Evolutionary conservation across 2,329 filamentous ascomycete genomes (phyloP).

Genomic region (Didymella pinodella): DNA sequence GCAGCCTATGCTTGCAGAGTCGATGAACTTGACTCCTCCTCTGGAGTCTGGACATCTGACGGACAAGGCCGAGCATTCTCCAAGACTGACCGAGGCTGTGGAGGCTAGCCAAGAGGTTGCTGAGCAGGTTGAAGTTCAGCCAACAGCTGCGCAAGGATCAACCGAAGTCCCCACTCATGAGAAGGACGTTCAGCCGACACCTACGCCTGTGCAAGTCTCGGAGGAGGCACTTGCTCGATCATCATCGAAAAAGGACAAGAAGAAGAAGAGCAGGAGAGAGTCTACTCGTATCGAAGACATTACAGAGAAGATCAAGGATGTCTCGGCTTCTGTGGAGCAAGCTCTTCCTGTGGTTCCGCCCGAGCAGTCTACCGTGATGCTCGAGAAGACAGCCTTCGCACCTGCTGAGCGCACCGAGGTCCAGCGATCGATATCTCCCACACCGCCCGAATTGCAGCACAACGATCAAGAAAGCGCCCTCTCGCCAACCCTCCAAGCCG

Average conservation of each 20-base stretch:
- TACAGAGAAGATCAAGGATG: slow-evolving; percentile 1
- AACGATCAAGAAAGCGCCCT: slow-evolving; percentile 4
- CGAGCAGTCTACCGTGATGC: slow-evolving; percentile 5
- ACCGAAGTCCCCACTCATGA: neutral
- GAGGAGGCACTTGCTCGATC: slow-evolving; percentile 24
- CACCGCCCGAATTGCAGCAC: neutral
- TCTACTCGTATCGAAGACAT: slow-evolving; percentile 20
- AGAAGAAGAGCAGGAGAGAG: slow-evolving; percentile 33
- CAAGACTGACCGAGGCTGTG: neutral
- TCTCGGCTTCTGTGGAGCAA: slow-evolving; percentile 13
- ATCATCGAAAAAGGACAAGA: slow-evolving; percentile 41
- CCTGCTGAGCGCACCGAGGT: slow-evolving; percentile 5
- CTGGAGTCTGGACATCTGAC: neutral
- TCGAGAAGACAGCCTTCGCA: slow-evolving; percentile 1
- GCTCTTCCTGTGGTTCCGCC: neutral
- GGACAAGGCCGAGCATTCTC: neutral
- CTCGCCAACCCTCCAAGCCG: slow-evolving; percentile 37
- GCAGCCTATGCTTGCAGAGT: slow-evolving; percentile 7
- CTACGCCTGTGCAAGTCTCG: slow-evolving; percentile 3
- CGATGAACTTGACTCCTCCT: neutral
- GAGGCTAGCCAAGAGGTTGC: neutral
- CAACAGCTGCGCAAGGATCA: neutral
- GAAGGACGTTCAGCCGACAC: slow-evolving; percentile 1
- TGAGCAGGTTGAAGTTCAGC: neutral
- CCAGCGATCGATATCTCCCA: slow-evolving; percentile 11